These are phyloP conservation scores for Backusella liffmaniae DNA, from an alignment of 192 early-diverging fungal genomes.

Conservation along the genomic window DNA sequence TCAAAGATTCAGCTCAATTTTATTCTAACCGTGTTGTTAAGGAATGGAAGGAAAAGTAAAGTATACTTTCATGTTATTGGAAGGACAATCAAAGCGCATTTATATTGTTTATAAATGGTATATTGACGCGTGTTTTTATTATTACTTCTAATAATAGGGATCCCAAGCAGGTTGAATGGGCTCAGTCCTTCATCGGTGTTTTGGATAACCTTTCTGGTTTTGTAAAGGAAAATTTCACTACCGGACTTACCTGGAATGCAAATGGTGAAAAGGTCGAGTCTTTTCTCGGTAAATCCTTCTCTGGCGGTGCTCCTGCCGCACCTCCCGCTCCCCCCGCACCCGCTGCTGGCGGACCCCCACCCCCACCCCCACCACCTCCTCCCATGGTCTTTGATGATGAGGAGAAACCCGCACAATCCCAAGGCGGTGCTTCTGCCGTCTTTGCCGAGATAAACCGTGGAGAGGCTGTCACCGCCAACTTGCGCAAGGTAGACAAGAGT, in stretches of 20 bases:
- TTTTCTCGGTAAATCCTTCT: slow-evolving; percentile 34
- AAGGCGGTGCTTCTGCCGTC: slow-evolving; percentile 56
- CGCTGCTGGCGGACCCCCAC: slow-evolving; percentile 48
- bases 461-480: slow-evolving; percentile 63
- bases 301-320: slow-evolving; percentile 33
- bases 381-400: slow-evolving; percentile 32
- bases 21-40: slow-evolving; percentile 89
- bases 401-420: slow-evolving; percentile 18
- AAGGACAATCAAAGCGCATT: neutral
- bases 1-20: slow-evolving; percentile 91
- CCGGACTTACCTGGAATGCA: slow-evolving; percentile 92
- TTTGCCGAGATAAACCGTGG: slow-evolving; percentile 90
- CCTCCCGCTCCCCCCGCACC: slow-evolving; percentile 43
- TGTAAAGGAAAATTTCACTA: slow-evolving; percentile 87
- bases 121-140: neutral
- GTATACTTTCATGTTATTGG: neutral
- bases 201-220: slow-evolving; percentile 79
- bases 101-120: neutral
- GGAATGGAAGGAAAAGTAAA: slow-evolving; percentile 86
- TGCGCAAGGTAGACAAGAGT: slow-evolving; percentile 91
- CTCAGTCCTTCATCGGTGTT: slow-evolving; percentile 64
- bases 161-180: slow-evolving; percentile 83
- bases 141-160: slow-evolving; percentile 49
- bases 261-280: slow-evolving; percentile 60
- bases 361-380: slow-evolving; percentile 57